phyloP scores from a whole-genome alignment of 73 alveolate species.

The Paramecium biaurelia region DNA sequence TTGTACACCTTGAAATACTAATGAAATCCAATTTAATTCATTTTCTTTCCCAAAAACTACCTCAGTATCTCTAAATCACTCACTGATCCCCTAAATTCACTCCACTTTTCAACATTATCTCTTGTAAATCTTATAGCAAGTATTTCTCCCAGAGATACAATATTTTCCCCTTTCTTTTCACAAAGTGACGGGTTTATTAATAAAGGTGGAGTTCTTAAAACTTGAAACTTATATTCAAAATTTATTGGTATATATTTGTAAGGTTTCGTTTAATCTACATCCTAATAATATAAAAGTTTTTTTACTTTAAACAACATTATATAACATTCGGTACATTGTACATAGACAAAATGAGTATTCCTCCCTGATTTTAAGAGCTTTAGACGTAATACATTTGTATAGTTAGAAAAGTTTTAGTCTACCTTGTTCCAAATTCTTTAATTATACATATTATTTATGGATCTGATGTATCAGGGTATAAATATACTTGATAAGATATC shows the following conservation, averaged over 20 bases:
- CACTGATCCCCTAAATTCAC: not conserved
- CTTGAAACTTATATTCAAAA: conserved; percentile 17
- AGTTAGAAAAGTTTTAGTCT: not conserved
- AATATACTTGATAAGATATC: not conserved
- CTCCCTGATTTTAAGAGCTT: not conserved
- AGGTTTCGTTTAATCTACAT: not conserved
- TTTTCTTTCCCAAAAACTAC: not conserved
- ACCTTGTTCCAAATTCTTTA: conserved; percentile 18
- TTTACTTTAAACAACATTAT: not conserved
- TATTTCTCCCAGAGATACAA: conserved; percentile 3
- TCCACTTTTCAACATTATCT: not conserved
- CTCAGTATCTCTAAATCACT: not conserved
- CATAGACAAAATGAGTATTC: not conserved
- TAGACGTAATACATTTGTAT: not conserved
- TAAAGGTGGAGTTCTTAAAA: conserved; percentile 16
- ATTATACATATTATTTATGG: not conserved
- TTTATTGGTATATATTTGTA: not conserved
- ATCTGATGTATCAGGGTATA: not conserved
- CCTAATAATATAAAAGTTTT: not conserved
- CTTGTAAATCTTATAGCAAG: not conserved
- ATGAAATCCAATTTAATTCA: conserved; percentile 50
- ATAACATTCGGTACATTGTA: not conserved
- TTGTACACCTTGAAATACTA: conserved; percentile 40
- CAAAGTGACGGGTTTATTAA: not conserved
- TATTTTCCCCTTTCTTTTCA: not conserved